A percentile compares a stretch with the other conserved stretches of the same genome.
phyloP scores from a whole-genome alignment of 1,139 yeast species.

The Zygoascus sp. region DNA sequence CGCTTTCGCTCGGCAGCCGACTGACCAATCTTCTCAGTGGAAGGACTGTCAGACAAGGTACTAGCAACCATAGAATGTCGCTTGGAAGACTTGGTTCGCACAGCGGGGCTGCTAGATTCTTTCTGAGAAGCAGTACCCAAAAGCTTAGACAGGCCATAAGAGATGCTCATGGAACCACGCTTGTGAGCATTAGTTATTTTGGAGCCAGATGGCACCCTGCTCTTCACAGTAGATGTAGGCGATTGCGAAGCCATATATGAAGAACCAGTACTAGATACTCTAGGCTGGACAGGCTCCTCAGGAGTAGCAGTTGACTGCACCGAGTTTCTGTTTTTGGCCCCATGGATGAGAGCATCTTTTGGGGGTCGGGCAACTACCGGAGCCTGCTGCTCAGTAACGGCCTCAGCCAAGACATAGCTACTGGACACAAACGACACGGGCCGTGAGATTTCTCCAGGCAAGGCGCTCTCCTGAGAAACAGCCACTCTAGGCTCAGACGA shows the following conservation, averaged over 20 bases:
- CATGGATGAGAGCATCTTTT: conserved; percentile 6
- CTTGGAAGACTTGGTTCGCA: conserved; percentile 7
- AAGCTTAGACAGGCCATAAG: conserved; percentile 30
- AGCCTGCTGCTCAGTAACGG: conserved; percentile 2
- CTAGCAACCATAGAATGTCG: conserved; percentile 12
- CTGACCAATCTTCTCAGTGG: neutral
- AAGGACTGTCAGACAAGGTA: conserved; percentile 5
- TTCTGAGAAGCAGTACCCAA: conserved; percentile 19
- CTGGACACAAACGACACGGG: conserved; percentile 25
- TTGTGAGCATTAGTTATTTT: conserved; percentile 18
- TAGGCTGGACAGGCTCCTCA: neutral
- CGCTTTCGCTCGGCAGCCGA: conserved; percentile 24
- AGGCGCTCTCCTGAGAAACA: conserved; percentile 34
- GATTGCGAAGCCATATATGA: conserved; percentile 1
- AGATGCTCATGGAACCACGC: conserved; percentile 29
- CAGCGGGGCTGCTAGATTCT: conserved; percentile 17
- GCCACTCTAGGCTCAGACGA: conserved; percentile 36
- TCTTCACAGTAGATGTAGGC: conserved; percentile 3
- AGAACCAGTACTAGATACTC: conserved; percentile 10
- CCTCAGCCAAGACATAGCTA: conserved; percentile 7
- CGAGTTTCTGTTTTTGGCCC: conserved; percentile 6
- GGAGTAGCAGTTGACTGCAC: neutral
- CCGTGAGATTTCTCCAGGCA: conserved; percentile 36
- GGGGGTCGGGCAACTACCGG: neutral
- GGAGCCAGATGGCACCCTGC: neutral